These are phyloP conservation scores for Plasmodium falciparum DNA, from an alignment of 169 alveolate genomes.

Conservation along the genomic window DNA sequence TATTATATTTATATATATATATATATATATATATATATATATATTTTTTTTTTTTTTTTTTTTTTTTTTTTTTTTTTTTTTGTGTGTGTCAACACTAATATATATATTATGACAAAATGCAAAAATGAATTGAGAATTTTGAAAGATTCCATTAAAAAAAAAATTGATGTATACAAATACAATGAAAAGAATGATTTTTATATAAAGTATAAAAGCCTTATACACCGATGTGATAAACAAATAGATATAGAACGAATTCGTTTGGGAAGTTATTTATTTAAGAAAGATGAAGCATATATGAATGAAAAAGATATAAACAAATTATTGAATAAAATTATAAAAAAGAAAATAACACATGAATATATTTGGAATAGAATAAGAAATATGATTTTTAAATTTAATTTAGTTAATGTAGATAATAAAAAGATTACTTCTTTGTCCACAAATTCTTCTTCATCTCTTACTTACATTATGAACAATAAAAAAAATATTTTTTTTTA, in stretches of 20 bases:
- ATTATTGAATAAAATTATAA: constrained; percentile 50
- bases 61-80: background rate
- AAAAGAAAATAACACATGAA: constrained; percentile 52
- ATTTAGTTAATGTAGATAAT: constrained; percentile 6
- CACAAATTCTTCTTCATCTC: too few relatives aligned
- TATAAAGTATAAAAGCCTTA: background rate
- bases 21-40: background rate
- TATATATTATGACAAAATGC: background rate
- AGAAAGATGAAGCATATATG: constrained; percentile 21
- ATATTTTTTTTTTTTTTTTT: background rate
- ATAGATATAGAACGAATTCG: constrained; percentile 22
- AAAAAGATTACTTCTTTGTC: too few relatives aligned
- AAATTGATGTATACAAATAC: background rate
- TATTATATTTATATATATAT: background rate
- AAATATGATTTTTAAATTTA: constrained; percentile 24
- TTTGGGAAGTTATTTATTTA: constrained; percentile 25
- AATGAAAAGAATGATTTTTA: constrained; percentile 7
- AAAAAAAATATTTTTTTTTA: constrained; percentile 1
- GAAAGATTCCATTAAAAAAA: constrained; percentile 7
- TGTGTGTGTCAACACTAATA: background rate
- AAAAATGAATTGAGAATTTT: background rate
- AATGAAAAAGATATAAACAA: constrained; percentile 53
- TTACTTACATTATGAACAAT: background rate
- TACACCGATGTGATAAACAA: constrained; percentile 20
- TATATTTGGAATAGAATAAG: constrained; percentile 34